phyloP scores from a whole-genome alignment of 1,284 basidiomycete genomes.

The Rhodotorula sp. region DNA sequence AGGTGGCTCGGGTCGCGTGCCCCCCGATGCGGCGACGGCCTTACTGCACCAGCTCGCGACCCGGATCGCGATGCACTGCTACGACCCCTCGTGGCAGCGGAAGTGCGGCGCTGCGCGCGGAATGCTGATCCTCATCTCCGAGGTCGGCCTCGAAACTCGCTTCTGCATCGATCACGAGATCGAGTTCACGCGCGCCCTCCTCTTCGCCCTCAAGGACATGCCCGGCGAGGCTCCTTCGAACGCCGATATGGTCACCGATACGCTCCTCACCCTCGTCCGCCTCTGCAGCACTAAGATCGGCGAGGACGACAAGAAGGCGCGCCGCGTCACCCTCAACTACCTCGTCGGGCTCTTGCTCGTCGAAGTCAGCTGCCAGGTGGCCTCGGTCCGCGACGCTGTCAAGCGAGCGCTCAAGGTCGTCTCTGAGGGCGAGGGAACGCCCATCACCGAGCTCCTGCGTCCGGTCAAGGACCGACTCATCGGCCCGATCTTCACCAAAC shows the following conservation, averaged over 20 bases:
- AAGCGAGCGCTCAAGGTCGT: constrained; percentile 80
- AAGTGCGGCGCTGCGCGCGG: constrained; percentile 85
- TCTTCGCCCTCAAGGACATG: constrained; percentile 94
- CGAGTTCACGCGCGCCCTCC: constrained; percentile 84
- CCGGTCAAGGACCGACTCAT: constrained; percentile 86
- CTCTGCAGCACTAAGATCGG: constrained; percentile 59
- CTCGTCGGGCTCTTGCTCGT: constrained; percentile 83
- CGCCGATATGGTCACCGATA: constrained; percentile 73
- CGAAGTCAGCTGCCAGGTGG: constrained; percentile 84
- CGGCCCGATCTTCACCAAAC: constrained; percentile 89
- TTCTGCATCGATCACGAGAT: constrained; percentile 88
- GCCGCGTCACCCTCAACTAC: constrained; percentile 48
- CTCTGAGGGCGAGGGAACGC: constrained; percentile 68
- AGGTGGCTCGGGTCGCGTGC: neutral
- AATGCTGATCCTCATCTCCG: constrained; percentile 71
- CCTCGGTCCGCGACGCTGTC: constrained; percentile 78
- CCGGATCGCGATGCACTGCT: constrained; percentile 76
- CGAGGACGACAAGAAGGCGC: constrained; percentile 43
- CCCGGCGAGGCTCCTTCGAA: constrained; percentile 84
- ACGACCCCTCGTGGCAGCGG: constrained; percentile 81
- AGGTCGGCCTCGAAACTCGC: constrained; percentile 63
- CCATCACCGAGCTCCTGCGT: constrained; percentile 73
- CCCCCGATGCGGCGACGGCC: constrained; percentile 52
- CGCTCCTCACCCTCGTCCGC: constrained; percentile 72
- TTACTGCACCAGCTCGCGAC: constrained; percentile 70